Evolutionary conservation across 2,329 filamentous ascomycete genomes (phyloP).

Genomic region (Triangularia verruculosa): DNA sequence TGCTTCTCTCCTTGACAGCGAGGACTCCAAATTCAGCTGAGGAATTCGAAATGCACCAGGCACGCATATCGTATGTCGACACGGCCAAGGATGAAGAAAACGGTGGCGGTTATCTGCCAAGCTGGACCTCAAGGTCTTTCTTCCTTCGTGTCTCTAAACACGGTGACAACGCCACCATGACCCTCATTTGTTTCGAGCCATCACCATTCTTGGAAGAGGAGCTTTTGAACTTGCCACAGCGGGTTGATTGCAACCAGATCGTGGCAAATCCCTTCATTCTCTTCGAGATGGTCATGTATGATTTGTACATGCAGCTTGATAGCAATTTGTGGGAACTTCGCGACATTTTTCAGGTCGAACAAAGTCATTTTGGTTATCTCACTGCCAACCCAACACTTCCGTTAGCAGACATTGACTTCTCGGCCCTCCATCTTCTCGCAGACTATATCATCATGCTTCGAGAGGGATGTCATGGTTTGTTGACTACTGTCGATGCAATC

Average conservation of each 20-base stretch:
- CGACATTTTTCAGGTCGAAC: not conserved
- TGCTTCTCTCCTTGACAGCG: not conserved
- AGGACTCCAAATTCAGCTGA: not conserved
- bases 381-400: not conserved
- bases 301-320: not conserved
- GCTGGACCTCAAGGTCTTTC: not conserved
- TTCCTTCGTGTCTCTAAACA: not conserved
- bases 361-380: not conserved
- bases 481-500: not conserved
- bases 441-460: constrained; percentile 4
- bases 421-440: not conserved
- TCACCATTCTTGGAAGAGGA: not conserved
- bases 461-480: not conserved
- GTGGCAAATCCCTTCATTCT: not conserved
- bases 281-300: not conserved
- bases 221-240: not conserved
- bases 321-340: not conserved
- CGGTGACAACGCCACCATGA: not conserved
- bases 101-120: not conserved
- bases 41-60: not conserved
- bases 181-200: not conserved
- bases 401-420: not conserved
- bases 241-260: not conserved
- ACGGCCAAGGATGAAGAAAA: not conserved
- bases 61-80: not conserved